Evolutionary conservation across 176 grass and related monocot species (phyloP), one percentile per base, ranked within the genome.

Genomic region (Puccinellia tenuiflora): DNA sequence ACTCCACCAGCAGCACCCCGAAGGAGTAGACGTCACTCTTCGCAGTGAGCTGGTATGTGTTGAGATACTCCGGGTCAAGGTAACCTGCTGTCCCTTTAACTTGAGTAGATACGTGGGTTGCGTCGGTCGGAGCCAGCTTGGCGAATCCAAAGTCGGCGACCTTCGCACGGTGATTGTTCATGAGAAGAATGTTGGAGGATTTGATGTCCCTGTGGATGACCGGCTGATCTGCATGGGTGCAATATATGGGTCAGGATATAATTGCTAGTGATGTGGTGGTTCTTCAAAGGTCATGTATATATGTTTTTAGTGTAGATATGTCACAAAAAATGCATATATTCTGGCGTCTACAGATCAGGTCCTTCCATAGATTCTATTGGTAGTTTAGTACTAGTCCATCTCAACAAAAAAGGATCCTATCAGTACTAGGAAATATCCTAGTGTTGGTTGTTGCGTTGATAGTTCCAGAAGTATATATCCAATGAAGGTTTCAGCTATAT

Each of bases 181-280:
- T 86, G 48, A 97, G 72, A 50, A 97, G 92, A 69, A 97, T 97
- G 81, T 97, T 97, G 0, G 94, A 94, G 45, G 94, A 97, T 91
- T 97, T 97, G 60, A 97, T 94, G 61, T 97, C 94, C 77, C 92
- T 88, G 61, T 97, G 94, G 81, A 97, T 97, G 67, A 97, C 85
- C 38, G 94, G 94, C 46, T 97, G 81, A 73, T 97, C 94, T 97
- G 77, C 86, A 86, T 24, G 0, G 24, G 55, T 60, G 31, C 70
- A 91, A 78, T 13, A 35, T 48, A 76, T 29, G 56, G 77, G 69
- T 84, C 35, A 54, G 45, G 56, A 75, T 40, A 20, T 21, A 55
- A 30, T 71, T 60, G n/a, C 25, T 37, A 47, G 26, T 46, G 25
- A 20, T 65, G 45, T 17, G 26, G n/a, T 47, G 18, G 0, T 54